A percentile compares a stretch with the other conserved stretches of the same genome.
Conservation (phyloP, 106 monocot species). For the Platanthera zijinensis region DNA sequence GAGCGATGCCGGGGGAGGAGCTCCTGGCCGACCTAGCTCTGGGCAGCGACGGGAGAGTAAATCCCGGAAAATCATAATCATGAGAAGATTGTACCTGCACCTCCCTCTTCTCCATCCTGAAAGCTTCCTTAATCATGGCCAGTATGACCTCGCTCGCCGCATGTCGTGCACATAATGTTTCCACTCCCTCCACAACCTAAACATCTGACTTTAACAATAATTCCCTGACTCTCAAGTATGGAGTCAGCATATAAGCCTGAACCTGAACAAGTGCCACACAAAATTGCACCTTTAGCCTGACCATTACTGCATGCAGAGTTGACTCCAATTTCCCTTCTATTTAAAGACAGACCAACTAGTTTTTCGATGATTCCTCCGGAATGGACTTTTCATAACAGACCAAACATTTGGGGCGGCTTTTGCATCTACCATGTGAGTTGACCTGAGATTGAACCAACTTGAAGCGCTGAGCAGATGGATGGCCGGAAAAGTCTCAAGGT, state of each 20-base stretch:
- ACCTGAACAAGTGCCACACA: slow-evolving; percentile 86
- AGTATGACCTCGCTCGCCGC: slow-evolving; percentile 76
- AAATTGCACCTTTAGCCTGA: slow-evolving; percentile 55
- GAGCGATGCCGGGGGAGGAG: too few species aligned
- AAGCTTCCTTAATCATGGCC: slow-evolving; percentile 16
- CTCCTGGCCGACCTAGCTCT: too few species aligned
- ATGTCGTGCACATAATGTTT: slow-evolving; percentile 79
- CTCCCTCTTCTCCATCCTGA: too few species aligned
- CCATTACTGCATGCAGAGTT: slow-evolving; percentile 65
- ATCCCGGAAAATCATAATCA: too few species aligned
- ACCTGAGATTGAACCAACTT: slow-evolving; percentile 27
- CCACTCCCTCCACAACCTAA: slow-evolving; percentile 93
- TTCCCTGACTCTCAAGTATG: slow-evolving; percentile 90
- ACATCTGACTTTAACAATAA: slow-evolving; percentile 90
- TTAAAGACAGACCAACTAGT: slow-evolving; percentile 60
- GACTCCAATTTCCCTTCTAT: slow-evolving; percentile 50
- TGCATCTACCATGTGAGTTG: slow-evolving; percentile 40
- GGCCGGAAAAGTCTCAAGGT: background rate
- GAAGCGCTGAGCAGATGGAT: background rate
- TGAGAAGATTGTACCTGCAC: too few species aligned
- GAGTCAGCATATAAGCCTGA: slow-evolving; percentile 93
- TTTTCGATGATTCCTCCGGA: slow-evolving; percentile 80
- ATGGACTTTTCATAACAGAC: slow-evolving; percentile 86
- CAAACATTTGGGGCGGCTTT: slow-evolving; percentile 60
- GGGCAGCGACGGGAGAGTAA: too few species aligned